Conservation (phyloP, 2,329 filamentous ascomycete species). For the Aureobasidium lini region DNA sequence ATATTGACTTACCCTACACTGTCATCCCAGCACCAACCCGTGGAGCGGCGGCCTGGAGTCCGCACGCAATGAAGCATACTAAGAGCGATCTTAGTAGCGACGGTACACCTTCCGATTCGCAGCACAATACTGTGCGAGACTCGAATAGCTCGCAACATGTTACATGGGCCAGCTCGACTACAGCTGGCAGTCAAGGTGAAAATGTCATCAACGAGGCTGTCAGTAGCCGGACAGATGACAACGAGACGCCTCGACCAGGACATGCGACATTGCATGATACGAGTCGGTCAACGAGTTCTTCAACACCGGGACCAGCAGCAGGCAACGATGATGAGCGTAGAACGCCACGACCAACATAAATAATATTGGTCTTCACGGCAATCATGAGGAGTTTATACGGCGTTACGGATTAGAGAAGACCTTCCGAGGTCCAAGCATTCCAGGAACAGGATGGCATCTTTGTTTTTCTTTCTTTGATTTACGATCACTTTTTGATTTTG, state of each 20-base stretch:
- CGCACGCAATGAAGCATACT: slow-evolving; percentile 19
- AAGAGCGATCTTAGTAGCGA: background rate
- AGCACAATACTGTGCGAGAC: background rate
- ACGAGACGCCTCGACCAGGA: background rate
- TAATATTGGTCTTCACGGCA: background rate
- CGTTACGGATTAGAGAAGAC: background rate
- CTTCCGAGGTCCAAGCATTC: background rate
- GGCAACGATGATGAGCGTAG: background rate
- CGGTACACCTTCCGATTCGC: background rate
- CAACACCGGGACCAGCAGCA: background rate
- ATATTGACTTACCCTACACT: slow-evolving; percentile 45
- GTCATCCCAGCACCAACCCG: slow-evolving; percentile 54
- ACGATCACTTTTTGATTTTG: no score
- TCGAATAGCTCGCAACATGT: slow-evolving; percentile 8
- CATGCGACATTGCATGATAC: background rate
- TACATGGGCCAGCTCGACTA: slow-evolving; percentile 11
- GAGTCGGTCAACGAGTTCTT: background rate
- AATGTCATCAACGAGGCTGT: background rate
- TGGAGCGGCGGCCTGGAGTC: slow-evolving; percentile 46
- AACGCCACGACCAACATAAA: background rate
- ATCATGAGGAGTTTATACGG: background rate
- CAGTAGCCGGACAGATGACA: background rate
- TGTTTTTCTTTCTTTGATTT: background rate
- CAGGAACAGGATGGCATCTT: background rate
- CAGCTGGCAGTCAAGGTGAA: slow-evolving; percentile 6